Base-by-base conservation (phyloP, 2,329 filamentous ascomycete species). In the Phialophora macrospora region DNA sequence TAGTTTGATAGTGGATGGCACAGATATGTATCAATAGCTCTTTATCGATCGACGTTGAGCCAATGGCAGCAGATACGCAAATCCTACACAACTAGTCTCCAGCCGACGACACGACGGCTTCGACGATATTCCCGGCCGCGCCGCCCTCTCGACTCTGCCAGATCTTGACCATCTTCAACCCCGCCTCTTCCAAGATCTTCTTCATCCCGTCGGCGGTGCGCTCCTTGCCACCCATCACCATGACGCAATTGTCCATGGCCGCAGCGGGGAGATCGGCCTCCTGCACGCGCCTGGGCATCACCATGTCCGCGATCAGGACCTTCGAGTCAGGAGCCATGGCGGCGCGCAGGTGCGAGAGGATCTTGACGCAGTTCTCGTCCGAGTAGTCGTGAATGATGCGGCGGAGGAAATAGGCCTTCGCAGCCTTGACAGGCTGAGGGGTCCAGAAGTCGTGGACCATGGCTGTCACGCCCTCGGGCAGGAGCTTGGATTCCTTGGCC, bases 391-490 rank as follows among this genome's bases (percentile, higher is more conserved):
- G 75, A n/a, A 76, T 61, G 30, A 72, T 65, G 44, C 73, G 73
- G n/a, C 74, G 74, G 11, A 77, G 59, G 63, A 74, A 76, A 57
- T 76, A 77, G 1, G 72, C 68, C n/a, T 70, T 63, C 2, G 75
- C 74, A 17, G 69, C 68, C 30, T 60, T 64, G 28, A 69, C 60
- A 4, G 70, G 64, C 51, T 71, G 70, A 22, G 64, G 64, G 4
- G 60, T 64, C 63, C 66, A 69, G 60, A 71, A 70, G 57, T 70
- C 68, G 32, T 69, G 64, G 22, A 62, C 66, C 67, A 68, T 65
- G 22, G 59, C 59, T 34, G 56, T 56, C 6, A 72, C 55, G 8
- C 64, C 68, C 24, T 65, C 32, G 1, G 65, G 66, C 6, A 69
- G 72, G n/a, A 65, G 49, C 11, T 65, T 64, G 20, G 58, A 51